Percentiles rank a stretch among this genome's conserved stretches.
Conservation (phyloP, 1,284 basidiomycete species). For the Heterobasidion annosum region DNA sequence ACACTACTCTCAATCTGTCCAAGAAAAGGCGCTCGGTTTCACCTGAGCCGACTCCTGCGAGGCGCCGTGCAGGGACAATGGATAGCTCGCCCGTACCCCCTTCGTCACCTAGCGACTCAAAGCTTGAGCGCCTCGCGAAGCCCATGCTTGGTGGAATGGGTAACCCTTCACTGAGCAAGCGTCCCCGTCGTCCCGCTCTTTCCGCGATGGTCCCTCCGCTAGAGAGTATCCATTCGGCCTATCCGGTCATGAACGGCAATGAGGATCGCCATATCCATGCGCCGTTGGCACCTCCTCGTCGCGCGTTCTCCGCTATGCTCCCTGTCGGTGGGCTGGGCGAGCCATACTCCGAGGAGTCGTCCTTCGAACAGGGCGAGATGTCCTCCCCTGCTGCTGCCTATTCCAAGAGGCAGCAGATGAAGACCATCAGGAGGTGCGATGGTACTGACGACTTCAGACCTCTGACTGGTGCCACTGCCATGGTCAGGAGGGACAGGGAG, state of each 20-base stretch:
- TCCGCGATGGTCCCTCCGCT: constrained; percentile 48
- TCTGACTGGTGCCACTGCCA: constrained; percentile 48
- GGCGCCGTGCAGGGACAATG: constrained; percentile 17
- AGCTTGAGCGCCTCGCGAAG: constrained; percentile 52
- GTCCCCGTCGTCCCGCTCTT: constrained; percentile 53
- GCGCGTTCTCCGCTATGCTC: constrained; percentile 68
- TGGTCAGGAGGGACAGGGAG: constrained; percentile 31
- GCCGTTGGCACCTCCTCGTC: constrained; percentile 40
- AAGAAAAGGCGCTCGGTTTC: constrained; percentile 68
- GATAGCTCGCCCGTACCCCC: constrained; percentile 51
- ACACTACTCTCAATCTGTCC: constrained; percentile 31
- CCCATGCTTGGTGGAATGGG: constrained; percentile 53
- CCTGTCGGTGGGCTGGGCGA: constrained; percentile 39
- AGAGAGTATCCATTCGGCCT: no score
- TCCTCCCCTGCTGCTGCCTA: constrained; percentile 74
- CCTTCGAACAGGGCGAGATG: constrained; percentile 32
- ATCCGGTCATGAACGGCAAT: not conserved
- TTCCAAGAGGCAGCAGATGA: constrained; percentile 61
- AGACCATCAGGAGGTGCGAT: constrained; percentile 66
- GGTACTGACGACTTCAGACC: constrained; percentile 73
- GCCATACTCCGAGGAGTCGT: constrained; percentile 47
- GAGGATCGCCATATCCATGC: constrained; percentile 9
- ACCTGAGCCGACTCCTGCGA: constrained; percentile 37
- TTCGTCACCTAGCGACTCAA: constrained; percentile 58
- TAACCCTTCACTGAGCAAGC: constrained; percentile 45